Evolutionary conservation across 495 filamentous ascomycete genomes (phyloP).

Genomic region (Talaromyces adpressus): DNA sequence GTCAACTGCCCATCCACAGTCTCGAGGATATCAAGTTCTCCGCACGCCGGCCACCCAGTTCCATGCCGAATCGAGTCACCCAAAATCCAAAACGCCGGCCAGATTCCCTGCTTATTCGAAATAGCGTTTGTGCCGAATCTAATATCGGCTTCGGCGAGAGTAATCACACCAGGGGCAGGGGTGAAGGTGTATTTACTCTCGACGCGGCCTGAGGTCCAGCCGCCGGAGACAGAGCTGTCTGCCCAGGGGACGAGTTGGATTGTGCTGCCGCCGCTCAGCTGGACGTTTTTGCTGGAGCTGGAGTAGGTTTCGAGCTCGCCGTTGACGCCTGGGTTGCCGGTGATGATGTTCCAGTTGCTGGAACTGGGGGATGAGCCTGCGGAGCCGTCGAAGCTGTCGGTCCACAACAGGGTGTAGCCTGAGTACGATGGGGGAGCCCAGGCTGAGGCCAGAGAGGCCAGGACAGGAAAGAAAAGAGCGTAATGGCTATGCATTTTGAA

Average conservation of each 20-base stretch:
- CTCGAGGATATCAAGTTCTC: constrained; percentile 9
- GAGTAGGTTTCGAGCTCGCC: constrained; percentile 8
- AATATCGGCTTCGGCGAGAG: constrained; percentile 7
- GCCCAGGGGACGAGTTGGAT: constrained; percentile 7
- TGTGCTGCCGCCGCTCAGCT: constrained; percentile 8
- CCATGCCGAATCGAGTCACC: constrained; percentile 3
- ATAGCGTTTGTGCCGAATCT: constrained; percentile 6
- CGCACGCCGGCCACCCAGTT: constrained; percentile 5
- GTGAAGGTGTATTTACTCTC: constrained; percentile 9
- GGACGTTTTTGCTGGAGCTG: constrained; percentile 5
- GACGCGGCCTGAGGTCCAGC: constrained; percentile 9
- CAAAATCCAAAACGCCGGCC: constrained; percentile 8
- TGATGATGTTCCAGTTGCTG: constrained; percentile 8
- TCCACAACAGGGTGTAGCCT: constrained; percentile 8
- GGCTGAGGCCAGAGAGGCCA: constrained; percentile 6
- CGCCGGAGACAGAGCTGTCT: constrained; percentile 9
- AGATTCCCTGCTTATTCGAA: constrained; percentile 3
- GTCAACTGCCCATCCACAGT: constrained; percentile 4
- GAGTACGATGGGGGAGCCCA: constrained; percentile 8
- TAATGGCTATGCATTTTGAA: not conserved
- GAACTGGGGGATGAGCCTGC: constrained; percentile 3
- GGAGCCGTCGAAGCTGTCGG: not conserved
- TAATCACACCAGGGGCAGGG: not conserved
- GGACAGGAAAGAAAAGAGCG: not conserved
- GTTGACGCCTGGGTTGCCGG: constrained; percentile 3